Evolutionary conservation across 1,139 yeast species (phyloP).

Genomic region (Candida pseudoviswanathii): DNA sequence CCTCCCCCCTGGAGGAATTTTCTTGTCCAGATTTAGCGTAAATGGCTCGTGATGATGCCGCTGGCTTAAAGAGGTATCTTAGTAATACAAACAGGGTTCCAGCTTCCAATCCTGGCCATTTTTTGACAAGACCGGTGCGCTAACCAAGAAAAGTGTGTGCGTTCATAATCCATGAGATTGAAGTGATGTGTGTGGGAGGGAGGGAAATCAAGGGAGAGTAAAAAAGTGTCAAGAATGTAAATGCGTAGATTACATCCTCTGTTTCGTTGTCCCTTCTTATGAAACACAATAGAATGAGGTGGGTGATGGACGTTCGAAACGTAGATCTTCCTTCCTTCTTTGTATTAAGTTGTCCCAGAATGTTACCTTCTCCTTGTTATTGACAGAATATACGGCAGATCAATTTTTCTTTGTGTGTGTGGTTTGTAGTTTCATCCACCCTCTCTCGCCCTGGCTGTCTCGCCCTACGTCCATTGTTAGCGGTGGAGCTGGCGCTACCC

Average conservation of each 20-base stretch:
- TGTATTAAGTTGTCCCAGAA: not conserved
- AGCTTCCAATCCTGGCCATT: not conserved
- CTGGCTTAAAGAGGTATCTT: not conserved
- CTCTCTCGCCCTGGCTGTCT: not conserved
- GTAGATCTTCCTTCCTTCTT: not conserved
- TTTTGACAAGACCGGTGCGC: too few relatives aligned
- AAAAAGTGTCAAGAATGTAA: conserved; percentile 1
- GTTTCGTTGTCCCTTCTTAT: not conserved
- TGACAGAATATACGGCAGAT: not conserved
- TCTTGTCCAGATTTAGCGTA: not conserved
- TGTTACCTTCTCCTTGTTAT: not conserved
- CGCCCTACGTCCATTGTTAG: conserved; percentile 1
- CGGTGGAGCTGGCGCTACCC: too few relatives aligned
- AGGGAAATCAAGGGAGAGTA: not conserved
- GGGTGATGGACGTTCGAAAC: too few relatives aligned
- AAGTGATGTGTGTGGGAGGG: not conserved
- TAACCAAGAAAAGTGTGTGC: not conserved
- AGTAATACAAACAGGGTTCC: not conserved
- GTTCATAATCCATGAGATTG: conserved; percentile 1
- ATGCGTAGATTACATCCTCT: not conserved
- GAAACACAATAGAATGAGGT: not conserved
- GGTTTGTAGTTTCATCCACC: not conserved
- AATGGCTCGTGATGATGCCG: not conserved
- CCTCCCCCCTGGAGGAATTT: not conserved
- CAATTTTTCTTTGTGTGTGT: not conserved